These are phyloP conservation scores for Cucurbitaria berberidis DNA, from an alignment of 2,329 filamentous ascomycete genomes.

Conservation along the genomic window DNA sequence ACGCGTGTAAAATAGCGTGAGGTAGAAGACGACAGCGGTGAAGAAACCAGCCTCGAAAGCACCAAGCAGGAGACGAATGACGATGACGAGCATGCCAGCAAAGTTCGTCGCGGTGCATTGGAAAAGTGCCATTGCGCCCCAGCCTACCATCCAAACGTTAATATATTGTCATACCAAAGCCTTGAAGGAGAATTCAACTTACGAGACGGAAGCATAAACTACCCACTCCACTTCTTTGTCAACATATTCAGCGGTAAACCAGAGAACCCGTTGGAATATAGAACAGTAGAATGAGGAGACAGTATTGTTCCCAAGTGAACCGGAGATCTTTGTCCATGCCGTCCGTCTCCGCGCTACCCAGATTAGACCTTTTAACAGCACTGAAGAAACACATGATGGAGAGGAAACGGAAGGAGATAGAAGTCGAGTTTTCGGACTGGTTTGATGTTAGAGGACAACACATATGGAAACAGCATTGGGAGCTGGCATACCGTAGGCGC, in stretches of 20 bases:
- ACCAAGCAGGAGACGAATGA: slow-evolving; percentile 28
- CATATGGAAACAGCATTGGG: background rate
- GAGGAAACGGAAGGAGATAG: slow-evolving; percentile 53
- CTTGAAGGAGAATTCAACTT: slow-evolving; percentile 21
- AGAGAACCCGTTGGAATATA: slow-evolving; percentile 58
- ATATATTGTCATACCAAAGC: slow-evolving; percentile 33
- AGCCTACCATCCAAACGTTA: too few species aligned
- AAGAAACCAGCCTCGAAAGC: slow-evolving; percentile 31
- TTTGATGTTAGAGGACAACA: background rate
- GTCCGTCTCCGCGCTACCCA: slow-evolving; percentile 52
- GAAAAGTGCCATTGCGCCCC: slow-evolving; percentile 20
- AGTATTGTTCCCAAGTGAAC: slow-evolving; percentile 48
- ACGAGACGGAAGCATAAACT: slow-evolving; percentile 48
- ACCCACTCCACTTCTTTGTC: slow-evolving; percentile 56
- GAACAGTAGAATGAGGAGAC: slow-evolving; percentile 57
- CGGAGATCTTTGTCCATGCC: slow-evolving; percentile 23
- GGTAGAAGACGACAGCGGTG: slow-evolving; percentile 61
- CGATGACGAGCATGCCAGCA: slow-evolving; percentile 43
- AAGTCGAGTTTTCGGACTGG: slow-evolving; percentile 50
- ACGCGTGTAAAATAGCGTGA: slow-evolving; percentile 57
- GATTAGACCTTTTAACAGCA: slow-evolving; percentile 50
- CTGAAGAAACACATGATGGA: slow-evolving; percentile 53
- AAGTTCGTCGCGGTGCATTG: slow-evolving; percentile 60
- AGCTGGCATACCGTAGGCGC: slow-evolving; percentile 40
- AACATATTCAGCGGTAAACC: slow-evolving; percentile 59